These are phyloP conservation scores for Corniculantispora saksenae DNA, from an alignment of 2,329 filamentous ascomycete species.

Conservation along the genomic window DNA sequence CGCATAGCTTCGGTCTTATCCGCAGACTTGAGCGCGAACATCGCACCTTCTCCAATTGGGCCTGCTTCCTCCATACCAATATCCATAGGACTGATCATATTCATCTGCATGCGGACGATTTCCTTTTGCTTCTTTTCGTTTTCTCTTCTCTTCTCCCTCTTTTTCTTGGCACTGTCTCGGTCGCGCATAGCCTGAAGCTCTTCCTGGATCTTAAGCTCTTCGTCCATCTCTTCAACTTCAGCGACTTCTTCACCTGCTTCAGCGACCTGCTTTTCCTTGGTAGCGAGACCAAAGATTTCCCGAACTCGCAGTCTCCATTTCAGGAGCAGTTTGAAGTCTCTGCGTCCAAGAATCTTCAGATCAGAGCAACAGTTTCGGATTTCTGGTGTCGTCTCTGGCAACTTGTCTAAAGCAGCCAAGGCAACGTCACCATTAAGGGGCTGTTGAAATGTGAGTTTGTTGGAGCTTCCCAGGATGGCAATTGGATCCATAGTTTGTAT, in stretches of 20 bases:
- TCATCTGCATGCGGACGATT: slow-evolving; percentile 92
- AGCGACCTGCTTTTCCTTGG: slow-evolving; percentile 63
- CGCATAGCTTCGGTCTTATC: slow-evolving; percentile 73
- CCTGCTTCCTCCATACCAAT: slow-evolving; percentile 89
- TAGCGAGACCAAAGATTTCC: slow-evolving; percentile 84
- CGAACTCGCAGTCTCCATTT: slow-evolving; percentile 88
- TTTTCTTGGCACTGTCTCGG: slow-evolving; percentile 72
- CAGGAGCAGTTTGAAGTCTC: slow-evolving; percentile 88
- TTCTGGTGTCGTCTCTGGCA: slow-evolving; percentile 84
- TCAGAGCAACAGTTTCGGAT: slow-evolving; percentile 78
- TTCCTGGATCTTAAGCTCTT: slow-evolving; percentile 87
- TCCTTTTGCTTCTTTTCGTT: slow-evolving; percentile 96
- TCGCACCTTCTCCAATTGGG: slow-evolving; percentile 74
- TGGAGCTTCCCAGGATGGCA: slow-evolving; percentile 82
- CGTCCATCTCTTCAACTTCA: slow-evolving; percentile 87
- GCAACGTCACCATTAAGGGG: slow-evolving; percentile 81
- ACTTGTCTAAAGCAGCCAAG: slow-evolving; percentile 78
- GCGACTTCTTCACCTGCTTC: slow-evolving; percentile 68
- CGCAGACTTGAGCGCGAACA: slow-evolving; percentile 82
- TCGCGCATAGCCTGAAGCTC: slow-evolving; percentile 83
- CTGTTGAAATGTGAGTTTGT: slow-evolving; percentile 81
- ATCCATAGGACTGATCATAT: slow-evolving; percentile 95
- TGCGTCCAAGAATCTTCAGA: slow-evolving; percentile 86
- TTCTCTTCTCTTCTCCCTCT: slow-evolving; percentile 79
- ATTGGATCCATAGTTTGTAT: slow-evolving; percentile 94